Conservation (phyloP, 371 early-diverging fungal species). For the Sporodiniella umbellata region DNA sequence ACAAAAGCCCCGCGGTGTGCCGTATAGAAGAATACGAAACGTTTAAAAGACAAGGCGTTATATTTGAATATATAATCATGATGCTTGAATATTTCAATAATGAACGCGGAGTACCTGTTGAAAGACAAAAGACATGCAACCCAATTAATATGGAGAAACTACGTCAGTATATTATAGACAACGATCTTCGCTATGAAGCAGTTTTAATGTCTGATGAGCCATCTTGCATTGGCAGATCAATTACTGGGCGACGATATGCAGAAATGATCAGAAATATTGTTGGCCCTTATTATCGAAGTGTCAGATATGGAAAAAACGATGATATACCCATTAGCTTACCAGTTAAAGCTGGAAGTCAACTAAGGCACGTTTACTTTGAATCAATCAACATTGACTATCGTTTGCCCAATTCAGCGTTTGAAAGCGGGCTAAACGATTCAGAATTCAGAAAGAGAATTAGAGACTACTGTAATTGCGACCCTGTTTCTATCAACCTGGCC, state of each 20-base stretch:
- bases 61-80: slow-evolving; percentile 6
- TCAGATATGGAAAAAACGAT: slow-evolving; percentile 19
- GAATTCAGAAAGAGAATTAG: slow-evolving; percentile 24
- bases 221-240: slow-evolving; percentile 9
- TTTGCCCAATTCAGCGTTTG: slow-evolving; percentile 22
- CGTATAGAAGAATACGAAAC: slow-evolving; percentile 24
- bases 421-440: slow-evolving; percentile 20
- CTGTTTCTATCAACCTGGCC: slow-evolving; percentile 19
- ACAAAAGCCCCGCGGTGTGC: not conserved
- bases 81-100: slow-evolving; percentile 27
- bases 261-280: slow-evolving; percentile 2
- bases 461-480: slow-evolving; percentile 17
- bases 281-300: slow-evolving; percentile 14
- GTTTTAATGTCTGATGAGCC: slow-evolving; percentile 26
- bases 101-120: slow-evolving; percentile 26
- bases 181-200: slow-evolving; percentile 1
- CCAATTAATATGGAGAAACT: too few relatives aligned
- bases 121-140: not conserved
- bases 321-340: slow-evolving; percentile 23
- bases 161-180: not conserved
- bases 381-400: slow-evolving; percentile 17
- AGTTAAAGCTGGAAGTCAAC: slow-evolving; percentile 20
- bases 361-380: slow-evolving; percentile 20
- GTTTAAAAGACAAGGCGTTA: slow-evolving; percentile 29
- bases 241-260: slow-evolving; percentile 20